phyloP scores from a whole-genome alignment of 2,329 filamentous ascomycete genomes.

The Eutypa lata region DNA sequence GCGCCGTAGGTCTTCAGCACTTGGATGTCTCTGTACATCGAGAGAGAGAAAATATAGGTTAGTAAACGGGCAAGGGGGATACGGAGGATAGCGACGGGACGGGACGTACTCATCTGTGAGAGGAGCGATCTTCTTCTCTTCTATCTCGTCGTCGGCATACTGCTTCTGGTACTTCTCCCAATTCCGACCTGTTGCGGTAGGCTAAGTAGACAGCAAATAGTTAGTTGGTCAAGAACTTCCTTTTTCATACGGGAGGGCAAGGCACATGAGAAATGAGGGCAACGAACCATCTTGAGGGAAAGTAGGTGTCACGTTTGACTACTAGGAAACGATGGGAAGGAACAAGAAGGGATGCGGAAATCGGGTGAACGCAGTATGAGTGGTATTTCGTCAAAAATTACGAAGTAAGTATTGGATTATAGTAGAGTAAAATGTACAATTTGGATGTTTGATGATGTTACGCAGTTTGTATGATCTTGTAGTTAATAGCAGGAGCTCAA shows the following conservation, averaged over 20 bases:
- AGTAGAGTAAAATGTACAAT: too few species aligned
- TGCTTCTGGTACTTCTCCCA: conserved; percentile 99
- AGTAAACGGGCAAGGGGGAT: neutral
- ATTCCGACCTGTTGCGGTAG: conserved; percentile 86
- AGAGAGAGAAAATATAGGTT: too few species aligned
- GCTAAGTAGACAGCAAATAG: conserved; percentile 47
- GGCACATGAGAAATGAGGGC: conserved; percentile 19
- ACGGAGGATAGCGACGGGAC: neutral
- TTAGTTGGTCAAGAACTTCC: conserved; percentile 15
- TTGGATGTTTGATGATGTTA: too few species aligned
- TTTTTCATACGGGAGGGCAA: conserved; percentile 22
- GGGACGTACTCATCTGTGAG: conserved; percentile 84
- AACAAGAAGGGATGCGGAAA: neutral
- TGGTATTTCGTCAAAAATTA: neutral
- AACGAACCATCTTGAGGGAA: neutral
- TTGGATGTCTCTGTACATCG: conserved; percentile 92
- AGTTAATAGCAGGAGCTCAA: neutral
- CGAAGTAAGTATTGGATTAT: too few species aligned
- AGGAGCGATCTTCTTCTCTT: conserved; percentile 99
- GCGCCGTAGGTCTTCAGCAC: conserved; percentile 98
- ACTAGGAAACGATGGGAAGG: neutral
- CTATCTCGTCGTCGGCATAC: conserved; percentile 92
- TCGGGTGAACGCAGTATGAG: neutral
- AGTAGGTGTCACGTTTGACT: neutral
- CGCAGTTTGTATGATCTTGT: too few species aligned